Percentiles rank a stretch among this genome's conserved stretches.
Evolutionary conservation across 2,329 filamentous ascomycete genomes (phyloP).

Genomic region (Claviceps citrina): DNA sequence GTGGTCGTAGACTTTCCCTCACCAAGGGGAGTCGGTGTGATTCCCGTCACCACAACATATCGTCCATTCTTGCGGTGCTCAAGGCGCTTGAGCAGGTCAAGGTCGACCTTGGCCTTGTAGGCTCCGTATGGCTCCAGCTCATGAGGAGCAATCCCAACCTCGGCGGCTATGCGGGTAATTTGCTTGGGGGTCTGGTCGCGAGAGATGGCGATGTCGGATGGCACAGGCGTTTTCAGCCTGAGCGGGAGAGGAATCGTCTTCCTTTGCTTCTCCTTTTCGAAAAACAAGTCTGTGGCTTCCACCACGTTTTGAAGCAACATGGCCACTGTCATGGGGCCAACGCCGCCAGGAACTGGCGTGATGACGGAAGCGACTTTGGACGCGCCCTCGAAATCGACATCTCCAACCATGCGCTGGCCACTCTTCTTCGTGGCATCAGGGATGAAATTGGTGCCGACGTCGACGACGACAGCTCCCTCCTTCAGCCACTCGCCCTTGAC

Average conservation of each 20-base stretch:
- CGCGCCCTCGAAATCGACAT: conserved; percentile 83
- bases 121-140: conserved; percentile 91
- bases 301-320: conserved; percentile 97
- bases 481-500: conserved; percentile 95
- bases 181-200: conserved; percentile 81
- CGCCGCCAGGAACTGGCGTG: conserved; percentile 89
- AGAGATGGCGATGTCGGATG: conserved; percentile 91
- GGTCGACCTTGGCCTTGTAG: conserved; percentile 89
- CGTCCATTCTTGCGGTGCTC: conserved; percentile 76
- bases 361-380: conserved; percentile 78
- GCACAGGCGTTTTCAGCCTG: conserved; percentile 64
- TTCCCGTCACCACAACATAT: conserved; percentile 87
- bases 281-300: conserved; percentile 65
- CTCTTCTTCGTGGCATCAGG: conserved; percentile 81
- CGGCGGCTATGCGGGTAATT: conserved; percentile 68
- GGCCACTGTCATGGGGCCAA: conserved; percentile 96
- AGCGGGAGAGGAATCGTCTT: conserved; percentile 71
- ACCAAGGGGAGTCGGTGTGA: conserved; percentile 88
- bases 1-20: conserved; percentile 98
- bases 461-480: conserved; percentile 85
- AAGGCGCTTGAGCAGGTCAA: conserved; percentile 66
- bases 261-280: conserved; percentile 67
- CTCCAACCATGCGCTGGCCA: conserved; percentile 79
- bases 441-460: conserved; percentile 95
- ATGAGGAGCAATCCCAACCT: conserved; percentile 73